Percentiles rank a stretch among this genome's conserved stretches.
Conservation (phyloP, 2,329 filamentous ascomycete species). For the Cryphonectria naterciae region DNA sequence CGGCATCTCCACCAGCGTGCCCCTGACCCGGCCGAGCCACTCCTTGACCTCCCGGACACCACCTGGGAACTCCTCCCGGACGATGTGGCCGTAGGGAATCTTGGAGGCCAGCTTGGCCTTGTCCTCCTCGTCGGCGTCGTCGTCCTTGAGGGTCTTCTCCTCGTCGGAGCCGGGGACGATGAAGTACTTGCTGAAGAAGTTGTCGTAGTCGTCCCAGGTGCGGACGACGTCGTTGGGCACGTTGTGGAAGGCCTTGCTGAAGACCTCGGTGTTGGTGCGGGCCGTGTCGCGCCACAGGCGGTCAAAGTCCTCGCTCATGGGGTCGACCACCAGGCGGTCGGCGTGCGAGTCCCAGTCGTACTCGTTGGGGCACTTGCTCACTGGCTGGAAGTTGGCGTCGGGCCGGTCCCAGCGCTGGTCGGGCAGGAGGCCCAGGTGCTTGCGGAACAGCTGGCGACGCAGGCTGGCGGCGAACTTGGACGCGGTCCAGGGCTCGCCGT, state of each 20-base stretch:
- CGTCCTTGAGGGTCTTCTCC: conserved; percentile 52
- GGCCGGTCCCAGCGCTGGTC: conserved; percentile 70
- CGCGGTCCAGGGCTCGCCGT: conserved; percentile 71
- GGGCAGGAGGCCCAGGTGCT: conserved; percentile 84
- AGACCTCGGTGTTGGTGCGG: conserved; percentile 77
- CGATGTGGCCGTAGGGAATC: conserved; percentile 86
- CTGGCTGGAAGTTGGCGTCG: conserved; percentile 77
- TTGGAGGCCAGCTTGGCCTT: conserved; percentile 53
- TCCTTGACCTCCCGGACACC: conserved; percentile 76
- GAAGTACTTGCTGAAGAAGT: conserved; percentile 72
- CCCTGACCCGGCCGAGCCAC: conserved; percentile 67
- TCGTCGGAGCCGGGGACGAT: conserved; percentile 54
- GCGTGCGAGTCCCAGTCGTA: conserved; percentile 72
- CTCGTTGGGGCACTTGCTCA: conserved; percentile 70
- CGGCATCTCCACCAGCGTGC: conserved; percentile 86
- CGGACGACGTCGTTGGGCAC: conserved; percentile 71
- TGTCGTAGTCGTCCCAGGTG: conserved; percentile 74
- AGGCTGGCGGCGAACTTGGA: conserved; percentile 79
- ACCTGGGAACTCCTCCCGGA: conserved; percentile 75
- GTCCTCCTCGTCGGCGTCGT: conserved; percentile 48
- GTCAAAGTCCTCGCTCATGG: conserved; percentile 69
- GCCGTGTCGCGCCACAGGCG: conserved; percentile 75
- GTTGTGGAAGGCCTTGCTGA: conserved; percentile 79
- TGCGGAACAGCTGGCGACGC: conserved; percentile 84
- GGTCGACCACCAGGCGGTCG: conserved; percentile 74